Evolutionary conservation across 768 basidiomycete genomes (phyloP).

Genomic region (Lactarius trivialis): DNA sequence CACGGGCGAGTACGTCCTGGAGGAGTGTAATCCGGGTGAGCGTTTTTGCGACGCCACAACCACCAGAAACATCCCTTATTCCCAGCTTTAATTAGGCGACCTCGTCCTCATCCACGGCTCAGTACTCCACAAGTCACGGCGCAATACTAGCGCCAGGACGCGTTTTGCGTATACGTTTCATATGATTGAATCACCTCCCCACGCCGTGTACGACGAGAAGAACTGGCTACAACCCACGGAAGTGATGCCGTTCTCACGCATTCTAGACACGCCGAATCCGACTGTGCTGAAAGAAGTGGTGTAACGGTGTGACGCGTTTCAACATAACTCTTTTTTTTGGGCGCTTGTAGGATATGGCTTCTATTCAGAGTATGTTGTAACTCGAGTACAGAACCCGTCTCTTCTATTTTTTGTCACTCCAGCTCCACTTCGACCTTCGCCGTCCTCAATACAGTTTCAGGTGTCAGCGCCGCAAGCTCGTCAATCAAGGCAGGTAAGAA

Average conservation of each 20-base stretch:
- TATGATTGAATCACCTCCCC: constrained; percentile 75
- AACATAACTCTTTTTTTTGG: not conserved
- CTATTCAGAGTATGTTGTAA: not conserved
- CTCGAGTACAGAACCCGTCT: not conserved
- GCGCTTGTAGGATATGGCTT: not conserved
- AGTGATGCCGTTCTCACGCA: constrained; percentile 71
- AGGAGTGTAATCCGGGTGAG: constrained; percentile 67
- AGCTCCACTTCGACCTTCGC: constrained; percentile 20
- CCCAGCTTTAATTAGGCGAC: constrained; percentile 48
- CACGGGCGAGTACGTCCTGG: constrained; percentile 53
- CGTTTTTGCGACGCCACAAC: not conserved
- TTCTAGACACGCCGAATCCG: constrained; percentile 36
- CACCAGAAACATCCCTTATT: not conserved
- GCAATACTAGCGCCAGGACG: constrained; percentile 72
- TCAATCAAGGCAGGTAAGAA: constrained; percentile 63
- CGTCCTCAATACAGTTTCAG: constrained; percentile 29
- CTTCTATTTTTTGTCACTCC: constrained; percentile 2
- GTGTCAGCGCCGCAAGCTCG: constrained; percentile 43
- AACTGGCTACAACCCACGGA: constrained; percentile 93
- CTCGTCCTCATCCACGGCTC: constrained; percentile 91
- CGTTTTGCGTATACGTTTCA: constrained; percentile 96
- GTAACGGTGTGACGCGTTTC: not conserved
- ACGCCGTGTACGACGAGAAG: constrained; percentile 75
- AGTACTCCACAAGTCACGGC: constrained; percentile 87
- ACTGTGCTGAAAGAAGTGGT: constrained; percentile 22